These are phyloP conservation scores for Nannochloris sp. DNA, from an alignment of 139 green algal genomes.

Conservation along the genomic window DNA sequence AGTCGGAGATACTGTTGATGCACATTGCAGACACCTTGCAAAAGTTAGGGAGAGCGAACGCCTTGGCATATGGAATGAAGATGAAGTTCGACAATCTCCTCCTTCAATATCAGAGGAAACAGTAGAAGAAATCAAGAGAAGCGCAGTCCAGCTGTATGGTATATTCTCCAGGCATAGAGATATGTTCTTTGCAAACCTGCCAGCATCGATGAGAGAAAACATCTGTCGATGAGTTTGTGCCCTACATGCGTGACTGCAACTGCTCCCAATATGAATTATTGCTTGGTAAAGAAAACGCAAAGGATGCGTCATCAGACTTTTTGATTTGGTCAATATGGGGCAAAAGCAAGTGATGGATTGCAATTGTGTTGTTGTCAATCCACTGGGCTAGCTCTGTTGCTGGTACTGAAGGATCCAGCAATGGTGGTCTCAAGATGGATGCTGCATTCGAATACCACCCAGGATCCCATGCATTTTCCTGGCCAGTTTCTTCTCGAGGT, in stretches of 20 bases:
- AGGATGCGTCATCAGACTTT: neutral
- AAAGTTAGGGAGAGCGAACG: conserved; percentile 24
- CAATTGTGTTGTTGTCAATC: conserved; percentile 25
- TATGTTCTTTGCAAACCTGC: conserved; percentile 51
- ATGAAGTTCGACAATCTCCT: conserved; percentile 11
- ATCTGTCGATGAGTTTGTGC: neutral
- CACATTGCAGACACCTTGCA: conserved; percentile 11
- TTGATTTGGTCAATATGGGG: conserved; percentile 18
- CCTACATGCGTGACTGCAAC: neutral
- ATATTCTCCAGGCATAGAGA: conserved; percentile 37
- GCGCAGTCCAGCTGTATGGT: conserved; percentile 34
- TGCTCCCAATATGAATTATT: conserved; percentile 17
- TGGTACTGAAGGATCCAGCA: conserved; percentile 12
- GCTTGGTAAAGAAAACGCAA: conserved; percentile 8
- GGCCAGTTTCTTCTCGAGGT: neutral
- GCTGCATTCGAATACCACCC: conserved; percentile 21
- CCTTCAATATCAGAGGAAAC: conserved; percentile 10
- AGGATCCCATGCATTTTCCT: neutral
- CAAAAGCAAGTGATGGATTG: conserved; percentile 11
- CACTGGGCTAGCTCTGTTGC: conserved; percentile 12
- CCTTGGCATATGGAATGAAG: conserved; percentile 33
- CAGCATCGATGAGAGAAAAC: conserved; percentile 23
- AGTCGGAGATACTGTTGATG: conserved; percentile 23
- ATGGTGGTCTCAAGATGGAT: conserved; percentile 10
- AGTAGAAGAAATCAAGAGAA: conserved; percentile 24